These are phyloP conservation scores for Neurospora sp. DNA, from an alignment of 495 filamentous ascomycete species.

Conservation along the genomic window DNA sequence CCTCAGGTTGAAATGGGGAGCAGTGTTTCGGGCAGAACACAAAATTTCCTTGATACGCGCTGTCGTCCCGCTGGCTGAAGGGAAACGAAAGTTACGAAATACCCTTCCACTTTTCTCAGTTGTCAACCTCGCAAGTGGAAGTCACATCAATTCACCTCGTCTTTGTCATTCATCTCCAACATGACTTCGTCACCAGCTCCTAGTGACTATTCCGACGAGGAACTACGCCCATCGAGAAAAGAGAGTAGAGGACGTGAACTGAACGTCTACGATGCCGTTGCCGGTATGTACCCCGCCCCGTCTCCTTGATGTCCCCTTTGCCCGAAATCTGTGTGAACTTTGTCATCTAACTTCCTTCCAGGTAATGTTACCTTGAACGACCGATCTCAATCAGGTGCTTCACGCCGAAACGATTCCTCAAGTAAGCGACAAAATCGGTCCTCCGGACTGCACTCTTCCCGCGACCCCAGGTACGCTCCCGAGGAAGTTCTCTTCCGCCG, in stretches of 20 bases:
- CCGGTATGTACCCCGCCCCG: constrained; percentile 40
- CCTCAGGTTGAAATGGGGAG: neutral
- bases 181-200: constrained; percentile 1
- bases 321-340: constrained; percentile 1
- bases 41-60: neutral
- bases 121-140: neutral
- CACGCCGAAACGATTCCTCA: constrained; percentile 17
- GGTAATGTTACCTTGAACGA: constrained; percentile 33
- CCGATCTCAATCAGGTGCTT: constrained; percentile 4
- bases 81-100: neutral
- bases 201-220: neutral
- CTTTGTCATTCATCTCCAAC: neutral
- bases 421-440: constrained; percentile 30
- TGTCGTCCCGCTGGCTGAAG: neutral
- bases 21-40: neutral
- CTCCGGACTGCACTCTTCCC: constrained; percentile 44
- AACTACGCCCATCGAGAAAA: neutral
- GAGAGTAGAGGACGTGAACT: constrained; percentile 23
- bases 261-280: constrained; percentile 72
- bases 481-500: constrained; percentile 68
- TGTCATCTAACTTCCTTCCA: constrained; percentile 11
- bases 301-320: neutral
- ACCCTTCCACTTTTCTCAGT: neutral
- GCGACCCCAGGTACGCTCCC: constrained; percentile 44
- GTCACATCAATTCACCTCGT: neutral